A percentile compares a stretch with the other conserved stretches of the same genome.
phyloP scores from a whole-genome alignment of 768 basidiomycete species.

The Rhizopogon vesiculosus region DNA sequence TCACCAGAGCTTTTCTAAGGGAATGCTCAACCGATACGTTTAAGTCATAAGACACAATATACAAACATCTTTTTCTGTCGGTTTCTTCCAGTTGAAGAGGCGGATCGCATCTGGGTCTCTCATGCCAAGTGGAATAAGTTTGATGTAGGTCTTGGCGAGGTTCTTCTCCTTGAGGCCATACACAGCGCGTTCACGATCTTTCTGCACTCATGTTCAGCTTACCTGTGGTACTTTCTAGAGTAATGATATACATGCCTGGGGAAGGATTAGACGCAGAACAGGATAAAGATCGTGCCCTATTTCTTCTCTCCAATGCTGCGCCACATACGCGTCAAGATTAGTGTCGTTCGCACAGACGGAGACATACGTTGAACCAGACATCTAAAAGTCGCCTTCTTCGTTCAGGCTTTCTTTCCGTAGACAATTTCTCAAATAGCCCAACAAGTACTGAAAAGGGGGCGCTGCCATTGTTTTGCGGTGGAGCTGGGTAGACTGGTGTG shows the following conservation, averaged over 20 bases:
- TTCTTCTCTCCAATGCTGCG: conserved; percentile 78
- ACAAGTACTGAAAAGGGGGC: conserved; percentile 67
- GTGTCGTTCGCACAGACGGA: not conserved
- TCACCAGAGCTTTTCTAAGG: conserved; percentile 72
- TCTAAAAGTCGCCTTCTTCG: conserved; percentile 64
- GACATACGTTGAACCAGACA: conserved; percentile 76
- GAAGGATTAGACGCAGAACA: conserved; percentile 81
- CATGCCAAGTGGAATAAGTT: conserved; percentile 77
- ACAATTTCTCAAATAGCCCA: conserved; percentile 71
- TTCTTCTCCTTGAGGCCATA: conserved; percentile 96
- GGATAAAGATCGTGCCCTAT: conserved; percentile 90
- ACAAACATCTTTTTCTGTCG: conserved; percentile 62
- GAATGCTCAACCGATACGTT: not conserved
- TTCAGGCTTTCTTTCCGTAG: conserved; percentile 69
- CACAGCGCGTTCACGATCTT: conserved; percentile 88
- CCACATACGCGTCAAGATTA: conserved; percentile 12
- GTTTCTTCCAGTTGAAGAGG: conserved; percentile 87
- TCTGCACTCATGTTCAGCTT: conserved; percentile 40
- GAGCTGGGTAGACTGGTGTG: conserved; percentile 39
- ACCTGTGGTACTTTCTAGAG: not conserved
- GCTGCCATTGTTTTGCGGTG: conserved; percentile 63
- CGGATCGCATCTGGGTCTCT: conserved; percentile 79
- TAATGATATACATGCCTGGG: conserved; percentile 55
- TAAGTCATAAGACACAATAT: not conserved
- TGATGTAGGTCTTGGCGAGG: conserved; percentile 89